Evolutionary conservation across 2,329 filamentous ascomycete species (phyloP).

Genomic region (Hymenoscyphus occultus): DNA sequence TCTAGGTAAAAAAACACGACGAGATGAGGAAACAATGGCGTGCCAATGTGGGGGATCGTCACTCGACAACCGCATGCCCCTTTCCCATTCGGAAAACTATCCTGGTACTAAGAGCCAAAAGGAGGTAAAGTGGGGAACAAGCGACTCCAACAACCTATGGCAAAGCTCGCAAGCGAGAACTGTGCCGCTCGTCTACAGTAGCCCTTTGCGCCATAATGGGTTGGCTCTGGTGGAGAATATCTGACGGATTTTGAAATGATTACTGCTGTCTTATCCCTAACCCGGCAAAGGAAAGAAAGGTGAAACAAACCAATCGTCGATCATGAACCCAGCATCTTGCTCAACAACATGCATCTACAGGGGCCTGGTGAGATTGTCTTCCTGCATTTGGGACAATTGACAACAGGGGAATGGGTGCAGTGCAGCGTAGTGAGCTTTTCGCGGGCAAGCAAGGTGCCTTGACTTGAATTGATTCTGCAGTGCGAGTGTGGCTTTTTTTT

Average conservation of each 20-base stretch:
- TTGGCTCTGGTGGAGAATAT: not conserved
- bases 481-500: constrained; percentile 1
- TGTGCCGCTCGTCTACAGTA: not conserved
- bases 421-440: not conserved
- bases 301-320: constrained; percentile 3
- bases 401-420: not conserved
- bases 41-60: constrained; percentile 1
- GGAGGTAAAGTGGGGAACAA: not conserved
- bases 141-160: not conserved
- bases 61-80: not conserved
- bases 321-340: not conserved
- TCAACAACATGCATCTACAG: constrained; percentile 1
- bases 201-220: not conserved
- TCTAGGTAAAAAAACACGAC: not conserved
- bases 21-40: not conserved
- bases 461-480: not conserved
- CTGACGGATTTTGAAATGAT: not conserved
- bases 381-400: not conserved
- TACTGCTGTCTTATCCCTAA: not conserved
- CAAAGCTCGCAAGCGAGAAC: not conserved
- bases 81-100: not conserved
- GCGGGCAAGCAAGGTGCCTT: not conserved
- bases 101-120: not conserved
- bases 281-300: not conserved
- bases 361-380: not conserved